A percentile compares a stretch with the other conserved stretches of the same genome.
Conservation (phyloP, 805 yeast genomes). For the Candida patagonica region DNA sequence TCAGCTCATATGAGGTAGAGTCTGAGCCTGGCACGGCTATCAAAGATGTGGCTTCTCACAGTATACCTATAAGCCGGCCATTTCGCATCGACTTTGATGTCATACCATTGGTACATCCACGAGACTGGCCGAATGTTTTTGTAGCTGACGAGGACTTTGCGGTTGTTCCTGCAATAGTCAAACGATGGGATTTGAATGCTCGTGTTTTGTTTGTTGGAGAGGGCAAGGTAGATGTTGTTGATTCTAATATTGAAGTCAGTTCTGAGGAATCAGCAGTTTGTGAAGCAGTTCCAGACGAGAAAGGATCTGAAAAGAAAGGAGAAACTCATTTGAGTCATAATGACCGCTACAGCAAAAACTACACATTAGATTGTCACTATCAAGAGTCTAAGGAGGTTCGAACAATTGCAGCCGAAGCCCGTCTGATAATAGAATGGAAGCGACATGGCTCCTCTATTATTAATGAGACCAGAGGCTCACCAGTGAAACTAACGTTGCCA, state of each 20-base stretch:
- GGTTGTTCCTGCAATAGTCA: conserved; percentile 24
- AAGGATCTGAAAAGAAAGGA: background rate
- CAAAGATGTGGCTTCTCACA: conserved; percentile 16
- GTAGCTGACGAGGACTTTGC: conserved; percentile 16
- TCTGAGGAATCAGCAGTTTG: conserved; percentile 16
- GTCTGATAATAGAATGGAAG: conserved; percentile 26
- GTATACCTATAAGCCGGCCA: conserved; percentile 23
- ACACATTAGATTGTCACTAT: conserved; percentile 14
- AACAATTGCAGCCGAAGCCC: conserved; percentile 21
- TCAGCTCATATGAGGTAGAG: conserved; percentile 11
- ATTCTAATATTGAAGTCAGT: conserved; percentile 16
- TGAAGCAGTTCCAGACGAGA: conserved; percentile 4
- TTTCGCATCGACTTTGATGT: conserved; percentile 30
- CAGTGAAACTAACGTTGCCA: conserved; percentile 50
- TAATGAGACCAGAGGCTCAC: conserved; percentile 20
- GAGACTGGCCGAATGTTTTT: conserved; percentile 31
- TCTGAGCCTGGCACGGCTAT: conserved; percentile 21
- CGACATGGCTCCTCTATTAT: conserved; percentile 9
- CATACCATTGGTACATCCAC: conserved; percentile 25
- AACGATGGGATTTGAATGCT: conserved; percentile 29
- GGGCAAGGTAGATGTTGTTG: conserved; percentile 15
- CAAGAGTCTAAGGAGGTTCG: conserved; percentile 15
- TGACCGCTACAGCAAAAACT: conserved; percentile 10
- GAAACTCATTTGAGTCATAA: conserved; percentile 12
- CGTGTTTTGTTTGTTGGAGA: conserved; percentile 21